Base-by-base conservation (phyloP, 805 yeast genomes). In the Pichia insulana region DNA sequence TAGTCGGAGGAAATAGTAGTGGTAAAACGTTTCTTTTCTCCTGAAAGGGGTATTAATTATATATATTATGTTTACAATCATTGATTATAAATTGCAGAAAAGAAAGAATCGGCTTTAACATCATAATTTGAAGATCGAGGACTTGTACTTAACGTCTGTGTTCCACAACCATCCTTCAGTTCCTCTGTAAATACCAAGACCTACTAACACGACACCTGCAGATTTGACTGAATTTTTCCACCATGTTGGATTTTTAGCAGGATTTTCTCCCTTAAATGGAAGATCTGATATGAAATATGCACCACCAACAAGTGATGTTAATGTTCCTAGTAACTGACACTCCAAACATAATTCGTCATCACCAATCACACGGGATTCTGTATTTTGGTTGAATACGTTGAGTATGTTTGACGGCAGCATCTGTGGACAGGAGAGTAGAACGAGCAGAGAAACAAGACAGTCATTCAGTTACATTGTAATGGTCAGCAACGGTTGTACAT, bases 1-100 rank as follows among this genome's bases (percentile, higher is more conserved):
- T 83, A 5, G 88, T 76, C 3, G 98, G 98, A 1, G 97, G 96
- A 9, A 84, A 89, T 46, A 92, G 97, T 17, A 84, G 94, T 54
- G 97, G 97, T 7, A 89, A 89, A 55, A 79, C 80, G 0, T 85
- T 82, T 56, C 58, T 86, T 40, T 84, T 71, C 56, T 30, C 43
- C 4, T 48, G 42, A 39, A 22, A 36, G 8, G n/a, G 5, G 17
- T 17, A 19, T 6, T 27, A 26, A 15, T 19, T 22, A 15, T 34
- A 31, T 30, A 22, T 11, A 33, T 15, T 7, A 27, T 30, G 10
- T 12, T 15, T 36, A 19, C 26, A 25, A 18, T 37, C 38, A 36
- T 27, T 36, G 31, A 19, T 10, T 30, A 36, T 34, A 17, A 17
- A 18, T 13, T 27, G 15, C 30, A 17, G 26, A 20, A 43, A 15